Evolutionary conservation across 805 yeast genomes (phyloP), one percentile per base, ranked within the genome.

Genomic region (Starmerella tilneyi): DNA sequence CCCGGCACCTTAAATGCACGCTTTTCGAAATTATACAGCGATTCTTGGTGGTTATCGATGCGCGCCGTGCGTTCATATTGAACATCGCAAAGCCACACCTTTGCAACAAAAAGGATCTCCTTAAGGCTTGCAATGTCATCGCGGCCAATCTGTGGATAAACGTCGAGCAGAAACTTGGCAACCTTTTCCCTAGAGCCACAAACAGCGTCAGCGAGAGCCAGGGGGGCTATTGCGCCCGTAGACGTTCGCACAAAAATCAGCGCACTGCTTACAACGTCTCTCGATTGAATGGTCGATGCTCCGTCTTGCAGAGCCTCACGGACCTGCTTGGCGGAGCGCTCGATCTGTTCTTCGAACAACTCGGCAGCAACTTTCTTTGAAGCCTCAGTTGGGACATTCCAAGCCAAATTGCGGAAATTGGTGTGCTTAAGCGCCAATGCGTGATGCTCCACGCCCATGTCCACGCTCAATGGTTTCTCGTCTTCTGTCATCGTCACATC

Each of bases 51-150:
- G 36, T 76, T 79, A 47, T 77, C 74, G 3, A 72, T 65, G 33
- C 72, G 78, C 41, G 78, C 71, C 0, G 79, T 62, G 11, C 81
- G 66, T 53, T 84, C 94, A 45, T 75, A 71, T 2, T 94, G 94
- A 21, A 81, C 80, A 57, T 85, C 92, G 21, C 81, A 69, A 54
- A 81, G 79, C 84, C 94, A 92, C 6, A 80, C 75, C 50, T 80
- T 76, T 35, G 81, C 59, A 3, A 80, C 78, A 56, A 76, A 74
- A 26, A 85, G 63, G 27, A 80, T 69, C 37, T 76, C 74, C 49
- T 76, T 76, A 58, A 79, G 72, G 5, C 81, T 59, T 11, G 74
- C 73, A 7, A 81, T 73, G 49, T 84, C 80, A 48, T 83, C 85
- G 32, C 73, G 77, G 6, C 63, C 55, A 46, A 85, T 61, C 51